phyloP scores from a whole-genome alignment of 805 yeast genomes.

The Debaryomyces castellii region DNA sequence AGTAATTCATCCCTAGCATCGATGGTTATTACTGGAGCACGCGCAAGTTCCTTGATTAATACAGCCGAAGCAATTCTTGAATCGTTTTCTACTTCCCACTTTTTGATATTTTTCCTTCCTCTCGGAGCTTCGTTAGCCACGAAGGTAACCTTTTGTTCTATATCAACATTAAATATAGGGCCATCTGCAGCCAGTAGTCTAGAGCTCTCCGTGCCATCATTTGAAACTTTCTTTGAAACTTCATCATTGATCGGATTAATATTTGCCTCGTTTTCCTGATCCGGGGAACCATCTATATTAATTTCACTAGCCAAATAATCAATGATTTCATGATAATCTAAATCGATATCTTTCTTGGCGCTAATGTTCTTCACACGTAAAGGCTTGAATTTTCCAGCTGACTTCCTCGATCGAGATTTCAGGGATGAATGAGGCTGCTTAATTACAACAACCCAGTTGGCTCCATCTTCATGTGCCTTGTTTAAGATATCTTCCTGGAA shows the following conservation, averaged over 20 bases:
- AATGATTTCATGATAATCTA: constrained; percentile 67
- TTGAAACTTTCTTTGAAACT: constrained; percentile 6
- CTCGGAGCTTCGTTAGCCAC: constrained; percentile 81
- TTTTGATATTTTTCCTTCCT: constrained; percentile 72
- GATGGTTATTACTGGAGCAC: constrained; percentile 73
- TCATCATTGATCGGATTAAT: constrained; percentile 1
- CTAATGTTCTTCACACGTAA: constrained; percentile 66
- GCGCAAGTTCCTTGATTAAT: constrained; percentile 53
- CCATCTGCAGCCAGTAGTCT: constrained; percentile 14
- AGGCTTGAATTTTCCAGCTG: constrained; percentile 60
- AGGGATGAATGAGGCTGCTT: constrained; percentile 56
- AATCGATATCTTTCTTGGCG: constrained; percentile 64
- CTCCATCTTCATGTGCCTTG: constrained; percentile 67
- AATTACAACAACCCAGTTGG: constrained; percentile 73
- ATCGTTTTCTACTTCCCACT: constrained; percentile 73
- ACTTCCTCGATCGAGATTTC: constrained; percentile 20
- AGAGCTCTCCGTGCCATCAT: constrained; percentile 6
- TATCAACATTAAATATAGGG: constrained; percentile 30
- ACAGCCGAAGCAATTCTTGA: constrained; percentile 60
- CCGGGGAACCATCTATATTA: constrained; percentile 1
- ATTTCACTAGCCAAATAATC: constrained; percentile 23
- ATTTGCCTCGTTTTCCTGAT: constrained; percentile 10
- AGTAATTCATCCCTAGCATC: constrained; percentile 83
- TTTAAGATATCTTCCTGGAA: constrained; percentile 62
- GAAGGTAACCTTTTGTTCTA: constrained; percentile 57